Evolutionary conservation across 768 basidiomycete species (phyloP).

Genomic region (Rhodotorula diobovata): DNA sequence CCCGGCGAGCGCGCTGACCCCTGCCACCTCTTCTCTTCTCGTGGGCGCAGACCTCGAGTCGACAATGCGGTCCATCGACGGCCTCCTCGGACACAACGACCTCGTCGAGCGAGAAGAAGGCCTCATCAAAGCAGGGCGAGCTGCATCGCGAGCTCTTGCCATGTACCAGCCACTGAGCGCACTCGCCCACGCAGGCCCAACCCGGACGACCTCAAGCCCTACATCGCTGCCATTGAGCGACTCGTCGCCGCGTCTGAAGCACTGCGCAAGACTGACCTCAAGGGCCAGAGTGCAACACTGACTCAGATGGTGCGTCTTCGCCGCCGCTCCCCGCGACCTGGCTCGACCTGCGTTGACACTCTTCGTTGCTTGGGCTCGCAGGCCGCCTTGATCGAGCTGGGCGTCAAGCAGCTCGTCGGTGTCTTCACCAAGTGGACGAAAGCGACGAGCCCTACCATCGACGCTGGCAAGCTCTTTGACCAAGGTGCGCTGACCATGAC

Average conservation of each 20-base stretch:
- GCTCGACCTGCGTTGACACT: background rate
- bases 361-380: background rate
- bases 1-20: background rate
- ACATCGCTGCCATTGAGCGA: constrained; percentile 39
- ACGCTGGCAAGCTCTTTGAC: constrained; percentile 35
- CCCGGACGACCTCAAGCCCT: constrained; percentile 37
- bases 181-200: constrained; percentile 18
- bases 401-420: constrained; percentile 23
- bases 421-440: constrained; percentile 33
- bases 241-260: constrained; percentile 39
- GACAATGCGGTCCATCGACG: constrained; percentile 41
- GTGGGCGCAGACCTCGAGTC: constrained; percentile 42
- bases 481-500: background rate
- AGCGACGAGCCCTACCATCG: constrained; percentile 25
- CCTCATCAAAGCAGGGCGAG: constrained; percentile 37
- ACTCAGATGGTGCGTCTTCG: constrained; percentile 27
- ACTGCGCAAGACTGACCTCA: constrained; percentile 34
- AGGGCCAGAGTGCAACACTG: constrained; percentile 37
- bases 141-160: too few species aligned
- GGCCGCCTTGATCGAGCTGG: constrained; percentile 26
- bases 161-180: too few species aligned
- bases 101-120: constrained; percentile 42
- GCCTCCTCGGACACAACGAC: constrained; percentile 40
- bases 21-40: too few species aligned
- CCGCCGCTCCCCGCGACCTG: background rate